These are phyloP conservation scores for Exophiala sp. DNA, from an alignment of 2,329 filamentous ascomycete genomes.

Conservation along the genomic window DNA sequence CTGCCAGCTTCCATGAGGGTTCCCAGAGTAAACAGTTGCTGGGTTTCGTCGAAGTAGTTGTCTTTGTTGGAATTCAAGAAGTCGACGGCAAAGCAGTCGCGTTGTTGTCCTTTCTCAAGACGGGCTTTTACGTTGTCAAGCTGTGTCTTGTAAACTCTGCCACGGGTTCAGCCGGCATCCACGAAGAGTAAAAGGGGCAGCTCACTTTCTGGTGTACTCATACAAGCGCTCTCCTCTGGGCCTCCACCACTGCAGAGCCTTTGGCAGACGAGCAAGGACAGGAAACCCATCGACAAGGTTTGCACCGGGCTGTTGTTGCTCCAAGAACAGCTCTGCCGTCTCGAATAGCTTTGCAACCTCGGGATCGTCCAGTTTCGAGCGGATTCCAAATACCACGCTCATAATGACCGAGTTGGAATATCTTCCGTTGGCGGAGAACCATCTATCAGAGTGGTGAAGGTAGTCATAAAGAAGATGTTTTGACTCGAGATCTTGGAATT, in stretches of 20 bases:
- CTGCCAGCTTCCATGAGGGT: constrained; percentile 44
- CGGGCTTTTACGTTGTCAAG: not conserved
- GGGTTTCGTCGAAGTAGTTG: constrained; percentile 8
- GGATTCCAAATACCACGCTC: constrained; percentile 45
- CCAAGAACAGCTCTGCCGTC: constrained; percentile 33
- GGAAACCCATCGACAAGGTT: constrained; percentile 32
- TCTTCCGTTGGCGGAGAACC: constrained; percentile 39
- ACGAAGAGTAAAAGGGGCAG: not conserved
- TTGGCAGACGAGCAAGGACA: constrained; percentile 31
- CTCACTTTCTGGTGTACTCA: not conserved
- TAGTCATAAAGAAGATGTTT: constrained; percentile 13
- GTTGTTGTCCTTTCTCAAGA: constrained; percentile 9
- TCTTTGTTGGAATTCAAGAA: constrained; percentile 13
- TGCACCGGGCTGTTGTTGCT: constrained; percentile 34
- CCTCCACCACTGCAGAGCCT: constrained; percentile 6
- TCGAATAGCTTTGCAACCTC: constrained; percentile 33
- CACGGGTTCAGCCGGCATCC: not conserved
- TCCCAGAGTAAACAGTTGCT: not conserved
- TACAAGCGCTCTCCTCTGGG: constrained; percentile 1
- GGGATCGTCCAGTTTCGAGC: constrained; percentile 33
- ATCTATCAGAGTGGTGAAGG: constrained; percentile 22
- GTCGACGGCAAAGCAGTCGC: not conserved
- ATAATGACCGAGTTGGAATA: constrained; percentile 38
- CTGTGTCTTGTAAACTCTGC: constrained; percentile 3
- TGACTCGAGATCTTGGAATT: constrained; percentile 19